These are phyloP conservation scores for Fusarium continuum DNA, from an alignment of 2,329 filamentous ascomycete species.

Conservation along the genomic window DNA sequence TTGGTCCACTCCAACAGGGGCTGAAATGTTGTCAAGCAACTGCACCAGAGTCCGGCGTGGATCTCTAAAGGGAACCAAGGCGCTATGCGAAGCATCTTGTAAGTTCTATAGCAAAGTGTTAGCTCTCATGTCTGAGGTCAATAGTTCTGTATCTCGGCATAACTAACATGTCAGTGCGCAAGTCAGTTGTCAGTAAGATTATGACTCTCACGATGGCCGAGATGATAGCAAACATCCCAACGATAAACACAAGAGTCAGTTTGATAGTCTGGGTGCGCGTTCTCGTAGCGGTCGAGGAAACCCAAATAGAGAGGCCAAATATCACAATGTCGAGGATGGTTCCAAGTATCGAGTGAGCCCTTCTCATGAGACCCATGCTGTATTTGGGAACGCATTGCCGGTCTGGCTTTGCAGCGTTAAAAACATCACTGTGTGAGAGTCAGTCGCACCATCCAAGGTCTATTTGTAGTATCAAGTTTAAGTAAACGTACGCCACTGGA, in stretches of 20 bases:
- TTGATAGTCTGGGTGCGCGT: constrained; percentile 47
- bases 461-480: not conserved
- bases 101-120: constrained; percentile 44
- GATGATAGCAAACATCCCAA: constrained; percentile 50
- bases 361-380: constrained; percentile 45
- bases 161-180: constrained; percentile 46
- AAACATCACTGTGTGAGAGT: constrained; percentile 29
- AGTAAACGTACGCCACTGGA: constrained; percentile 25
- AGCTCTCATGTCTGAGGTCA: not conserved
- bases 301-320: constrained; percentile 50
- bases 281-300: constrained; percentile 50
- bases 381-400: constrained; percentile 29
- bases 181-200: constrained; percentile 47
- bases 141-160: too few relatives aligned
- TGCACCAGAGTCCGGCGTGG: constrained; percentile 55
- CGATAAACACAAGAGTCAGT: constrained; percentile 49
- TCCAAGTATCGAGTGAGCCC: constrained; percentile 45
- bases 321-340: constrained; percentile 49
- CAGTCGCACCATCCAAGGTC: not conserved
- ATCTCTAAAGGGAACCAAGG: constrained; percentile 54
- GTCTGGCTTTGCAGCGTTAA: constrained; percentile 18
- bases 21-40: constrained; percentile 53
- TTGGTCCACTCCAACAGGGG: constrained; percentile 46
- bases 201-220: constrained; percentile 52
- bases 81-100: constrained; percentile 48